Conservation (phyloP, 768 basidiomycete genomes). For the Crassisporium funariophilum region DNA sequence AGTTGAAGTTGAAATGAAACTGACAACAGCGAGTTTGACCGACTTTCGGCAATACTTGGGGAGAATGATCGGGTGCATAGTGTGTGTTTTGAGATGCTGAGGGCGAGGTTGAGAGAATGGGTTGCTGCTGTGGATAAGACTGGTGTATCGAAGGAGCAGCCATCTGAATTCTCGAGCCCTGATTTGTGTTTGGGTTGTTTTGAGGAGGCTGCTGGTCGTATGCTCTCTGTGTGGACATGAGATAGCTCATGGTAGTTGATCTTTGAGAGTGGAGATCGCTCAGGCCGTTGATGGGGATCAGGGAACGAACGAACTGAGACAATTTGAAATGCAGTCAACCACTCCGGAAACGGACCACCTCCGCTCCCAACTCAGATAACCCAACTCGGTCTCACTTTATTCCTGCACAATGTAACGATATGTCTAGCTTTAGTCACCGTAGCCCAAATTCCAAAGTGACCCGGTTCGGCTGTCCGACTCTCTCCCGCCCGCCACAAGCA, state of each 20-base stretch:
- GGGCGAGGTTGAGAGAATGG: slow-evolving; percentile 14
- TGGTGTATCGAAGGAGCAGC: neutral
- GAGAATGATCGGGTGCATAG: slow-evolving; percentile 38
- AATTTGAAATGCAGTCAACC: slow-evolving; percentile 13
- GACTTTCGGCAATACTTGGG: slow-evolving; percentile 50
- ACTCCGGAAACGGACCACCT: too few relatives aligned
- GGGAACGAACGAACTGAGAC: slow-evolving; percentile 21
- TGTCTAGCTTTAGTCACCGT: too few relatives aligned
- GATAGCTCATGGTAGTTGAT: slow-evolving; percentile 22
- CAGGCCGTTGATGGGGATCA: slow-evolving; percentile 10
- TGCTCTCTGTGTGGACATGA: slow-evolving; percentile 9
- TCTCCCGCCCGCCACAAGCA: too few relatives aligned
- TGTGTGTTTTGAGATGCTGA: slow-evolving; percentile 27
- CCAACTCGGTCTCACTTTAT: too few relatives aligned
- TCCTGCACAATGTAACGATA: too few relatives aligned
- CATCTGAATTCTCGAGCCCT: too few relatives aligned
- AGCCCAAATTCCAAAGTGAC: neutral
- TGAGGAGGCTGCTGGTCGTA: slow-evolving; percentile 13
- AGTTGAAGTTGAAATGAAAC: slow-evolving; percentile 38
- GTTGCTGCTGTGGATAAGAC: slow-evolving; percentile 12
- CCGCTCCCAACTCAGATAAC: too few relatives aligned
- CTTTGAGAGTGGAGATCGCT: slow-evolving; percentile 9
- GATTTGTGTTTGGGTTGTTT: slow-evolving; percentile 14
- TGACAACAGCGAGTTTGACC: slow-evolving; percentile 79
- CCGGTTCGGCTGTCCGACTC: slow-evolving; percentile 8